Conservation (phyloP, 495 filamentous ascomycete species). For the Xylaria castorea region DNA sequence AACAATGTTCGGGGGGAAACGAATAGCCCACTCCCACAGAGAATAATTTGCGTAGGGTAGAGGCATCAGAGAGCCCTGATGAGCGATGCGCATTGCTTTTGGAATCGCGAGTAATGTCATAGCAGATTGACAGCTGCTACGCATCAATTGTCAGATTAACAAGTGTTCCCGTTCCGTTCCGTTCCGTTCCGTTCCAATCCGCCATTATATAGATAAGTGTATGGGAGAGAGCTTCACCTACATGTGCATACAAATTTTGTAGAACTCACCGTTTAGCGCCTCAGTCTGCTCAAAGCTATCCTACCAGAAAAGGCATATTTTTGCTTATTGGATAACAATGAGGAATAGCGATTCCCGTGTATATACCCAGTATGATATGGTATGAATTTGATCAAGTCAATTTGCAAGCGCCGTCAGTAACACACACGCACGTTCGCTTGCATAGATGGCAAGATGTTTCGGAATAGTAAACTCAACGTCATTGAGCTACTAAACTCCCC, state of each 20-base stretch:
- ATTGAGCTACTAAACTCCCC: slow-evolving; percentile 18
- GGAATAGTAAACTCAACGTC: slow-evolving; percentile 14
- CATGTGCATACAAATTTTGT: neutral
- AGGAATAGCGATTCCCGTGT: neutral
- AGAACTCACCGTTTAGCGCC: neutral
- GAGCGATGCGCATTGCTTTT: slow-evolving; percentile 47
- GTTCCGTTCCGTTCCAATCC: slow-evolving; percentile 41
- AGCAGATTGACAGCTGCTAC: slow-evolving; percentile 59
- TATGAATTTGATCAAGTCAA: neutral
- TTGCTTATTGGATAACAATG: neutral
- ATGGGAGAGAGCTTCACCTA: slow-evolving; percentile 1
- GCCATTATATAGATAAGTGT: neutral
- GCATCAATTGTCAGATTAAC: slow-evolving; percentile 60
- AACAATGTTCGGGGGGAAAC: slow-evolving; percentile 65
- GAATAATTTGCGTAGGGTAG: slow-evolving; percentile 41
- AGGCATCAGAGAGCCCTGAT: slow-evolving; percentile 67
- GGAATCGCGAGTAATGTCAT: slow-evolving; percentile 60
- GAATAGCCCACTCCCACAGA: slow-evolving; percentile 61
- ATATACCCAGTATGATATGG: neutral
- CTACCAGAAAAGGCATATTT: neutral
- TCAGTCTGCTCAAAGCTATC: neutral
- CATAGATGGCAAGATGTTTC: slow-evolving; percentile 6
- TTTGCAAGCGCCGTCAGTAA: slow-evolving; percentile 5
- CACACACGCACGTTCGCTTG: slow-evolving; percentile 1
- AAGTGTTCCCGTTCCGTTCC: slow-evolving; percentile 50